Base-by-base conservation (phyloP, 139 green algal species). In the Chlorella sp. region DNA sequence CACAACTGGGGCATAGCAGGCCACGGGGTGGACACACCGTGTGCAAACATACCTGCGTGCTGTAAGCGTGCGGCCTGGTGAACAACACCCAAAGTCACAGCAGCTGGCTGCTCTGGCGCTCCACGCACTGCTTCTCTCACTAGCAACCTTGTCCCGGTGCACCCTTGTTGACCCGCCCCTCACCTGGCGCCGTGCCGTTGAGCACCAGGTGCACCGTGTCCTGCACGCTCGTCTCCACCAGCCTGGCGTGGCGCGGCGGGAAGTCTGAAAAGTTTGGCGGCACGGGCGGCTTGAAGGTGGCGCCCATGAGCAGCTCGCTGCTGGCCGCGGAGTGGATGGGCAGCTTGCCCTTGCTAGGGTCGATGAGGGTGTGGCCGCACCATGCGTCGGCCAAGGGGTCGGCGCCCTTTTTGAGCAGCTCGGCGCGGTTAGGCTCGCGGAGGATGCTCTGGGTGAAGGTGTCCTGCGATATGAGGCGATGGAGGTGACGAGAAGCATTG, bases 301-400 rank as follows among this genome's bases (percentile, higher is more conserved):
- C 73, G 34, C 74, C 79, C 23, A 63, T 51, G 32, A 84, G 60
- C 3, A 35, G 5, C 5, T 76, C 49, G 23, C 71, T 3, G 2
- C 35, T 70, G 29, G 64, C 73, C 10, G 42, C 42, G 17, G 10
- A 55, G 42, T 24, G 17, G 42, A 17, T 17, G 17, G 42, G 42
- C 10, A 17, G 10, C 42, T 55, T 55, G 42, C 42, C 42, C 65
- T 60, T 71, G 35, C 30, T 71, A 1, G 80, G 80, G 59, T 82
- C 70, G 6, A 85, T 82, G 5, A 77, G 59, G n/a, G 51, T 77
- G 71, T 26, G 35, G 3, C 65, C 65, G 33, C 65, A 71, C 75
- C 75, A 80, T 26, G 69, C 75, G 32, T 80, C 75, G 3, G 42
- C 67, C n/a, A 78, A 30, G 4, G 31, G 31, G 65, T 84, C 78